phyloP scores from a whole-genome alignment of 2,329 filamentous ascomycete species.

The Byssoonygena ceratinophila region DNA sequence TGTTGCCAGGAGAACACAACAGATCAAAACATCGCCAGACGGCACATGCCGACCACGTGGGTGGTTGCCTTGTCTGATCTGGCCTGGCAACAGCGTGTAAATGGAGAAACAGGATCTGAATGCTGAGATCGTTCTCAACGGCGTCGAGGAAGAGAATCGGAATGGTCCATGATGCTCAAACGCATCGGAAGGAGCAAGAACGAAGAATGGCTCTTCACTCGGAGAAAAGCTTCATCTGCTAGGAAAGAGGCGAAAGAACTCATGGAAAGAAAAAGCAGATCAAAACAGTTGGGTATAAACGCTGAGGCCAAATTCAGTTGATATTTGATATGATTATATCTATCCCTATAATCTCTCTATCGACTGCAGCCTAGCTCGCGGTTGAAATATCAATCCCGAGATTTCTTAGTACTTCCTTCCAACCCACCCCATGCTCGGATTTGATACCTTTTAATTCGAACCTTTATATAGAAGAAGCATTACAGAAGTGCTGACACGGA shows the following conservation, averaged over 20 bases:
- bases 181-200: too few species aligned
- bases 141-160: too few species aligned
- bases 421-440: not conserved
- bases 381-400: not conserved
- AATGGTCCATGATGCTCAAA: too few species aligned
- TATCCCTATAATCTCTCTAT: not conserved
- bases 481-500: too few species aligned
- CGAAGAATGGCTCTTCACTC: not conserved
- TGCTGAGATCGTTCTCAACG: too few species aligned
- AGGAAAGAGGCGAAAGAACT: not conserved
- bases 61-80: not conserved
- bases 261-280: not conserved
- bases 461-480: too few species aligned
- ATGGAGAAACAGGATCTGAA: not conserved
- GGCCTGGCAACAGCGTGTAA: not conserved
- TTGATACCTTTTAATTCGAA: not conserved
- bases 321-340: not conserved
- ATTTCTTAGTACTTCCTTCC: not conserved
- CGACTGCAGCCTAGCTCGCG: not conserved
- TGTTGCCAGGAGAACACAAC: not conserved
- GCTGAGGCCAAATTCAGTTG: not conserved
- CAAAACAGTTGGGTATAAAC: not conserved
- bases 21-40: not conserved
- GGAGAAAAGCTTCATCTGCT: not conserved
- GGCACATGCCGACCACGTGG: not conserved